Evolutionary conservation across 2,329 filamentous ascomycete genomes (phyloP), one percentile per base, ranked within the genome.

Genomic region (Botrytis porri): DNA sequence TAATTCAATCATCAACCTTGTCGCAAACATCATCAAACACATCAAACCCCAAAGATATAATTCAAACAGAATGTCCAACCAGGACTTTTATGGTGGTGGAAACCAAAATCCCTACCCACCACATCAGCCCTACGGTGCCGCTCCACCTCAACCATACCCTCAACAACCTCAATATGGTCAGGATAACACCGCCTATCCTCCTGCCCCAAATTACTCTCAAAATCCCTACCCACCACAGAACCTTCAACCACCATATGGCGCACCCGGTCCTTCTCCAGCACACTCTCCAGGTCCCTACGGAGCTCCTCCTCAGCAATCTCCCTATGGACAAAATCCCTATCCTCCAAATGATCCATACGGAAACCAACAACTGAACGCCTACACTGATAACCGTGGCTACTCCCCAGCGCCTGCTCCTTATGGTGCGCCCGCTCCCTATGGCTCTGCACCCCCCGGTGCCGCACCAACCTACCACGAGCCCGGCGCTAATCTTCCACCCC

Each of bases 401-500:
- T 48, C 61, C 37, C 61, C 65, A 29, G 54, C 60, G 2, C 39
- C 65, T 18, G 20, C 57, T 5, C 57, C 65, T 14, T 69, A 73
- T 59, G 59, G 59, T 6, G 61, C 60, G 57, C 41, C 54, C 43
- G 57, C 48, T 22, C 41, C 54, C 16, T 59, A 72, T 29, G 70
- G 62, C 3, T 29, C 25, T n/a, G 48, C 48, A 54, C 48, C 54
- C 37, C 64, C 64, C 7, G 43, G 20, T 29, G 45, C 39, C 32
- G 61, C 62, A 16, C 70, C 62, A 10, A 71, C 69, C 18, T 72
- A 72, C 39, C 12, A 35, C 14, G 70, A 72, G 29, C 70, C 70
- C 1, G 70, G 70, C 62, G 62, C 70, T 10, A 72, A 72, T 22
- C 22, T 66, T 1, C 70, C 70, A 1, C 70, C 70, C 1, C 65